These are phyloP conservation scores for Ogataea hybrid DNA, from an alignment of 1,139 yeast genomes.

Conservation along the genomic window DNA sequence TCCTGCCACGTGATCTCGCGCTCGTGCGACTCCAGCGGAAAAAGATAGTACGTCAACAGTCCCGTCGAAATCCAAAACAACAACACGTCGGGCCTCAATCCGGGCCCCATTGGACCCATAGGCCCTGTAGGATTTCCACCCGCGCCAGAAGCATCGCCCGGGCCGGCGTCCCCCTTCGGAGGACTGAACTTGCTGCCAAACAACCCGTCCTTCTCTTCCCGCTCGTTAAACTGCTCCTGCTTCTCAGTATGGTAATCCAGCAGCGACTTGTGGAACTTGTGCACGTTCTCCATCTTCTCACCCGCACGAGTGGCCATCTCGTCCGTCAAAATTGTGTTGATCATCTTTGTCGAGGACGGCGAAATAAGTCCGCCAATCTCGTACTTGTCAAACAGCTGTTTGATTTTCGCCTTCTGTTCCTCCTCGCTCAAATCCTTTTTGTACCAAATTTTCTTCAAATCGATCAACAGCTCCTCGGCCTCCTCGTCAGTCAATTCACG, in stretches of 20 bases:
- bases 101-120: constrained; percentile 1
- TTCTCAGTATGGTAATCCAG: constrained; percentile 30
- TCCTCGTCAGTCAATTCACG: constrained; percentile 29
- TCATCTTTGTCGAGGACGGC: constrained; percentile 30
- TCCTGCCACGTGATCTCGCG: constrained; percentile 52
- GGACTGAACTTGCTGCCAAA: constrained; percentile 17
- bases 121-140: not conserved
- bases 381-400: constrained; percentile 26
- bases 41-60: constrained; percentile 19
- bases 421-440: constrained; percentile 22
- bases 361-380: constrained; percentile 32
- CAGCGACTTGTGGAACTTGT: constrained; percentile 29
- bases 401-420: constrained; percentile 15
- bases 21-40: constrained; percentile 23
- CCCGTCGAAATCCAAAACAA: constrained; percentile 24
- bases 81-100: constrained; percentile 23
- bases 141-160: not conserved
- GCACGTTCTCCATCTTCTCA: constrained; percentile 31
- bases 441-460: constrained; percentile 28
- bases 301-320: constrained; percentile 25
- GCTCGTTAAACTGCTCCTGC: constrained; percentile 20
- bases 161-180: constrained; percentile 1
- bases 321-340: constrained; percentile 28
- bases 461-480: constrained; percentile 22
- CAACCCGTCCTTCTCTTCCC: constrained; percentile 1